A percentile compares a stretch with the other conserved stretches of the same genome.
These are phyloP conservation scores for Atalantia buxifolia DNA, from an alignment of 345 rosid genomes.

Conservation along the genomic window DNA sequence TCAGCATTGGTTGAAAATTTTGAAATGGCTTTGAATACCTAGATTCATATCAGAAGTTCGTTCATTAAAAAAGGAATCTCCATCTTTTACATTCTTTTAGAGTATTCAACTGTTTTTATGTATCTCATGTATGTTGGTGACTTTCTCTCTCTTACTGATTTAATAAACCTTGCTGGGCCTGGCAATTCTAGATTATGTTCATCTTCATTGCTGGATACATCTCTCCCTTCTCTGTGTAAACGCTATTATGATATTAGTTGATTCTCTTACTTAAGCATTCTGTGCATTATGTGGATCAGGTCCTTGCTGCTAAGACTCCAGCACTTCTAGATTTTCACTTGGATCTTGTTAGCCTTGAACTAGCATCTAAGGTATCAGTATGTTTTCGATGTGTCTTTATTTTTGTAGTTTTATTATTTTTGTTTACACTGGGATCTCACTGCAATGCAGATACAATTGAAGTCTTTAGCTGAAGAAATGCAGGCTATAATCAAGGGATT, in stretches of 20 bases:
- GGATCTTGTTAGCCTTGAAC: slow-evolving; percentile 83
- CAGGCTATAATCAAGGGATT: slow-evolving; percentile 95
- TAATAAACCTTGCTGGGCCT: not conserved
- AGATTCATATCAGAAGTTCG: not conserved
- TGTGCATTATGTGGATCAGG: slow-evolving; percentile 40
- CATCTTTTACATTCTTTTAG: not conserved
- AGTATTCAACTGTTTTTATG: not conserved
- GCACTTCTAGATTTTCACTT: slow-evolving; percentile 74
- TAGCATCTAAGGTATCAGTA: slow-evolving; percentile 72
- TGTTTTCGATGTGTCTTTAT: slow-evolving; percentile 10
- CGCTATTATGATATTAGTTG: not conserved
- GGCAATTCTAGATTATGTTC: not conserved
- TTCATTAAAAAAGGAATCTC: not conserved
- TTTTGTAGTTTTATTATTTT: slow-evolving; percentile 4
- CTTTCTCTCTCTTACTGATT: not conserved
- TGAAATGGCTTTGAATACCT: not conserved
- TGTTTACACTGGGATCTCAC: slow-evolving; percentile 14
- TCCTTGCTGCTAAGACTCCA: slow-evolving; percentile 72
- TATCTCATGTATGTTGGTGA: not conserved
- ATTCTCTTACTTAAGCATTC: slow-evolving; percentile 12
- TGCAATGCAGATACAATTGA: slow-evolving; percentile 83
- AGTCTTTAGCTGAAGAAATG: slow-evolving; percentile 97
- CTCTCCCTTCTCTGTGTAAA: not conserved
- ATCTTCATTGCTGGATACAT: not conserved
- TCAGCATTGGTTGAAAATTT: not conserved